These are phyloP conservation scores for Aeminium ludgeri DNA, from an alignment of 495 filamentous ascomycete species.

Conservation along the genomic window DNA sequence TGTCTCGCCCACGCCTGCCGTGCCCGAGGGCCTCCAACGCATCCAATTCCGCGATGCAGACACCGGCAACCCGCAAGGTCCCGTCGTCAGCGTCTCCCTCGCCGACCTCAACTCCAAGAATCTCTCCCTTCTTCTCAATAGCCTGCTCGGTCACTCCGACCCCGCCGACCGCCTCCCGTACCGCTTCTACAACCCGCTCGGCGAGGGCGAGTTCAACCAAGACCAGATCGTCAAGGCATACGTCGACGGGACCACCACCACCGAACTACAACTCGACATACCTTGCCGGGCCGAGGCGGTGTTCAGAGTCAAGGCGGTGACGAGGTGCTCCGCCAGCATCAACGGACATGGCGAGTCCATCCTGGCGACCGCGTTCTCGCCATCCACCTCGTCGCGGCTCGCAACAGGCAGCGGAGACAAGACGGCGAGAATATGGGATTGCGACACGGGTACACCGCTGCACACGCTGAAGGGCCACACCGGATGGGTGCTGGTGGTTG, in stretches of 20 bases:
- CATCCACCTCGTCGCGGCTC: constrained; percentile 59
- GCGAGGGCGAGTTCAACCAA: constrained; percentile 16
- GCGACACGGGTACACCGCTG: constrained; percentile 79
- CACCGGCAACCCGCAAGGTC: constrained; percentile 48
- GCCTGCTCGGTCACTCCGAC: constrained; percentile 52
- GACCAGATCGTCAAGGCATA: constrained; percentile 14
- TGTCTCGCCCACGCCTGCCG: constrained; percentile 51
- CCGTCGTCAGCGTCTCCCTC: constrained; percentile 62
- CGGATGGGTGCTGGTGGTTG: constrained; percentile 78
- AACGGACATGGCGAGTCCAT: constrained; percentile 87
- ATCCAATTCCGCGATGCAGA: constrained; percentile 79
- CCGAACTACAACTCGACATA: constrained; percentile 13
- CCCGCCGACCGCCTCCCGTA: constrained; percentile 71
- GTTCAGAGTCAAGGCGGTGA: constrained; percentile 83
- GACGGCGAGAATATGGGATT: constrained; percentile 90
- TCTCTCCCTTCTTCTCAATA: constrained; percentile 80
- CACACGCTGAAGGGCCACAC: constrained; percentile 85
- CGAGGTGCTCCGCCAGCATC: constrained; percentile 74
- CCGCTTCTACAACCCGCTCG: constrained; percentile 41
- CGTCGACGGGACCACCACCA: constrained; percentile 9
- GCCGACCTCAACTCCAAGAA: constrained; percentile 79
- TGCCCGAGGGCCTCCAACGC: constrained; percentile 57
- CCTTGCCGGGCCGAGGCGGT: constrained; percentile 52
- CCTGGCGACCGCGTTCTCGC: constrained; percentile 75
- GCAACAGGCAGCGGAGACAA: constrained; percentile 82